phyloP scores from a whole-genome alignment of 1,284 basidiomycete species.

The Anthracocystis panici-leucophaei region DNA sequence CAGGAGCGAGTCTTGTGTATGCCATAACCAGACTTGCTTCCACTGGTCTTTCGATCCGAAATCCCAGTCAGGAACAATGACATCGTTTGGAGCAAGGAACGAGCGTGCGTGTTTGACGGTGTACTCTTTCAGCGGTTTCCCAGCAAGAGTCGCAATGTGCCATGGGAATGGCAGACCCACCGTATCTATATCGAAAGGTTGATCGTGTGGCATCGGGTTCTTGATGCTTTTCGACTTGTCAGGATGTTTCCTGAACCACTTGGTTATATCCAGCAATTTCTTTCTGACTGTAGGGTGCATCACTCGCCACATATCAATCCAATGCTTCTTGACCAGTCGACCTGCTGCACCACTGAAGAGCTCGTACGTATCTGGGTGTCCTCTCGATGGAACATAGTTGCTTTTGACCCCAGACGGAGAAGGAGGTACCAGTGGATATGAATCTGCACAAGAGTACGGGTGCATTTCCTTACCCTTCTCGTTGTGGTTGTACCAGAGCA shows the following conservation, averaged over 20 bases:
- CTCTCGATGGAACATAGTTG: neutral
- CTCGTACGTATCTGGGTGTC: neutral
- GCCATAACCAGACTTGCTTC: constrained; percentile 12
- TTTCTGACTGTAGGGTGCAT: neutral
- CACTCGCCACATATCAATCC: neutral
- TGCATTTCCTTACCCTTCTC: constrained; percentile 4
- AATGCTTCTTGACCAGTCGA: neutral
- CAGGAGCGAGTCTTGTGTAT: neutral
- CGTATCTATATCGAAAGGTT: constrained; percentile 19
- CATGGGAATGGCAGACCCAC: constrained; percentile 10
- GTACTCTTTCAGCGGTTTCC: neutral
- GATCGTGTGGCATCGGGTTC: constrained; percentile 15
- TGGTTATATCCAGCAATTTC: neutral
- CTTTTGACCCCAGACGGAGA: neutral
- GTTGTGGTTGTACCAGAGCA: constrained; percentile 12
- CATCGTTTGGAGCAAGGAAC: neutral
- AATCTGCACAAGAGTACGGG: neutral
- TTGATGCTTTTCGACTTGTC: constrained; percentile 15
- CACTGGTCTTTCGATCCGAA: constrained; percentile 10
- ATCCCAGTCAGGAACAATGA: constrained; percentile 12
- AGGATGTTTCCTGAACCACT: constrained; percentile 11
- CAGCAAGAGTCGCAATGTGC: neutral
- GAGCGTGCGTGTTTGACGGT: neutral
- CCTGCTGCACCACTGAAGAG: neutral
- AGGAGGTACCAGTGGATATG: neutral